phyloP scores from a whole-genome alignment of 257 asterid species.

The Ligustrum vulgare region DNA sequence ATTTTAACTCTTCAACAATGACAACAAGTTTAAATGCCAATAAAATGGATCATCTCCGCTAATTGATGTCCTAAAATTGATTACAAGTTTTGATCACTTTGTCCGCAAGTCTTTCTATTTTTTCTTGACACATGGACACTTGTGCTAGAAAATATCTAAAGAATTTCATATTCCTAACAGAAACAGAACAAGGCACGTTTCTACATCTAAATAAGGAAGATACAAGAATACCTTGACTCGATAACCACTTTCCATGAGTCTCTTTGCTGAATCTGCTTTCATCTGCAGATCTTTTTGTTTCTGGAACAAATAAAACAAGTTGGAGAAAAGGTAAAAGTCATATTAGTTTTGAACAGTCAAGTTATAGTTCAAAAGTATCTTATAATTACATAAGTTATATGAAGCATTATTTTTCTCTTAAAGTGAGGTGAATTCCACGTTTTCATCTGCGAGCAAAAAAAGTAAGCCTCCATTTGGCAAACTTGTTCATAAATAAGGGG shows the following conservation, averaged over 20 bases:
- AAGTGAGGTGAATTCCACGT: background rate
- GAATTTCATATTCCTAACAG: background rate
- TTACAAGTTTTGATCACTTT: background rate
- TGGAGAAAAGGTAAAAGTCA: slow-evolving; percentile 18
- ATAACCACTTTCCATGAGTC: slow-evolving; percentile 80
- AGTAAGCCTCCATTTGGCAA: background rate
- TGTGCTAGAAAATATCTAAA: background rate
- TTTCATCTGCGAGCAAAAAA: background rate
- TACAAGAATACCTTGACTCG: slow-evolving; percentile 74
- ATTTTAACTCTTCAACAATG: background rate
- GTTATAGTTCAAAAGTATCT: too few relatives aligned
- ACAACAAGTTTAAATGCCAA: background rate
- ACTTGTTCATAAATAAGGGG: too few relatives aligned
- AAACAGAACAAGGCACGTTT: background rate
- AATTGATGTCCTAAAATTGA: background rate
- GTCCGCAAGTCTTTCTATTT: background rate
- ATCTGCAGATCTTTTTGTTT: slow-evolving; percentile 62
- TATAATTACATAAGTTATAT: too few relatives aligned
- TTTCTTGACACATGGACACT: background rate
- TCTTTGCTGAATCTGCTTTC: slow-evolving; percentile 76
- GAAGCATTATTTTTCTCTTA: too few relatives aligned
- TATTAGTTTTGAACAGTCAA: background rate
- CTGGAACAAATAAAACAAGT: slow-evolving; percentile 42
- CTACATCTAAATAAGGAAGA: background rate
- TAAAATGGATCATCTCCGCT: background rate